These are phyloP conservation scores for Cercospora sp. DNA, from an alignment of 2,329 filamentous ascomycete species.

Conservation along the genomic window DNA sequence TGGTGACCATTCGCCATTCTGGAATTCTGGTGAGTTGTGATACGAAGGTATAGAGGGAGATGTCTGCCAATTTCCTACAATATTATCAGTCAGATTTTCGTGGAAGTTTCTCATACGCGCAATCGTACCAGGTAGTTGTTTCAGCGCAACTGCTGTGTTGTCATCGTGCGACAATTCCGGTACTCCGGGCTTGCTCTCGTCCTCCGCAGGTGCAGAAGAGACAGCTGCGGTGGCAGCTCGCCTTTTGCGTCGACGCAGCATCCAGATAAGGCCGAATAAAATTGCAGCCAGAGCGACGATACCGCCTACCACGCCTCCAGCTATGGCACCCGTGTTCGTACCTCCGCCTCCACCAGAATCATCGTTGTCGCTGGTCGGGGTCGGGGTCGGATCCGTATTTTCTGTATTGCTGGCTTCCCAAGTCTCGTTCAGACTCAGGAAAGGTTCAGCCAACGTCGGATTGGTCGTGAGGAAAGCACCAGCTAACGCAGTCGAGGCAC, in stretches of 20 bases:
- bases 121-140: conserved; percentile 10
- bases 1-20: conserved; percentile 16
- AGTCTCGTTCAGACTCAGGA: conserved; percentile 16
- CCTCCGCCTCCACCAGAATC: background rate
- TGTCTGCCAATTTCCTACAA: conserved; percentile 8
- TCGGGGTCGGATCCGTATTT: background rate
- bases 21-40: conserved; percentile 15
- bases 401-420: conserved; percentile 6
- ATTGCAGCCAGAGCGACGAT: conserved; percentile 16
- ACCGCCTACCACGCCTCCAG: conserved; percentile 24
- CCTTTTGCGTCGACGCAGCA: conserved; percentile 17
- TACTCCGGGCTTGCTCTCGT: background rate
- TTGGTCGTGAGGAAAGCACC: conserved; percentile 20
- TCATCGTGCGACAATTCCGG: conserved; percentile 14
- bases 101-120: background rate
- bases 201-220: background rate
- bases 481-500: conserved; percentile 6
- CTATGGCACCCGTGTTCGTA: conserved; percentile 20
- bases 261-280: conserved; percentile 8
- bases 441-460: conserved; percentile 9
- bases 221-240: background rate
- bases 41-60: conserved; percentile 15
- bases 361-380: background rate
- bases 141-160: conserved; percentile 10
- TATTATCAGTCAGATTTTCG: background rate